Evolutionary conservation across 148 eudicot species (phyloP).

Genomic region (Arbutus unedo): DNA sequence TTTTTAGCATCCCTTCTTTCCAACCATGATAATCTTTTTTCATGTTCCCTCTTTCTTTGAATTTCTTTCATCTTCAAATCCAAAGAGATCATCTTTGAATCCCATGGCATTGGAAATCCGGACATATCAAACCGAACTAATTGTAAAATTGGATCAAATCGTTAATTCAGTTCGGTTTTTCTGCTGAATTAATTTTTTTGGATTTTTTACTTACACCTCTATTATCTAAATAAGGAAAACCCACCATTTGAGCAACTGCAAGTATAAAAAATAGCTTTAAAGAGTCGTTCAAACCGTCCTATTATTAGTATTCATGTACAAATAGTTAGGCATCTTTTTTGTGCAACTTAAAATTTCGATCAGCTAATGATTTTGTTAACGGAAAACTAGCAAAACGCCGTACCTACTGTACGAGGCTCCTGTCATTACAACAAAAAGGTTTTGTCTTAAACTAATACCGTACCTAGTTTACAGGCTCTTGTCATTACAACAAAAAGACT

Average conservation of each 20-base stretch:
- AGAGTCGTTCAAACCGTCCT: conserved; percentile 13
- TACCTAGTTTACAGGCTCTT: too few species aligned
- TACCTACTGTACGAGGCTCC: neutral
- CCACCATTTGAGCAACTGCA: too few species aligned
- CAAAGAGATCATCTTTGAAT: neutral
- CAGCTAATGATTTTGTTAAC: conserved; percentile 20
- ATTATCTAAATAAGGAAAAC: too few species aligned
- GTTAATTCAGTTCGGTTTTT: neutral
- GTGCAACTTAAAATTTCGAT: conserved; percentile 25
- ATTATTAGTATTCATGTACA: conserved; percentile 7
- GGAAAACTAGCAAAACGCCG: conserved; percentile 17
- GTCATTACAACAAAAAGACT: neutral
- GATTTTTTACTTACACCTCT: too few species aligned
- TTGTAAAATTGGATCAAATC: neutral
- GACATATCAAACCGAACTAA: too few species aligned
- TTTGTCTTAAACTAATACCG: too few species aligned
- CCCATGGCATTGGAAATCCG: neutral
- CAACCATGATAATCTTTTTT: neutral
- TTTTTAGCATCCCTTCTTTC: conserved; percentile 14
- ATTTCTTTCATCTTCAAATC: conserved; percentile 6
- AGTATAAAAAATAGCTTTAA: too few species aligned
- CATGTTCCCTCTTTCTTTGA: neutral
- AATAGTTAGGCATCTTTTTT: neutral
- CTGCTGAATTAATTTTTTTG: too few species aligned
- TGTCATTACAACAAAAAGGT: too few species aligned